Evolutionary conservation across 2,329 filamentous ascomycete genomes (phyloP).

Genomic region (Pseudogymnoascus sp.): DNA sequence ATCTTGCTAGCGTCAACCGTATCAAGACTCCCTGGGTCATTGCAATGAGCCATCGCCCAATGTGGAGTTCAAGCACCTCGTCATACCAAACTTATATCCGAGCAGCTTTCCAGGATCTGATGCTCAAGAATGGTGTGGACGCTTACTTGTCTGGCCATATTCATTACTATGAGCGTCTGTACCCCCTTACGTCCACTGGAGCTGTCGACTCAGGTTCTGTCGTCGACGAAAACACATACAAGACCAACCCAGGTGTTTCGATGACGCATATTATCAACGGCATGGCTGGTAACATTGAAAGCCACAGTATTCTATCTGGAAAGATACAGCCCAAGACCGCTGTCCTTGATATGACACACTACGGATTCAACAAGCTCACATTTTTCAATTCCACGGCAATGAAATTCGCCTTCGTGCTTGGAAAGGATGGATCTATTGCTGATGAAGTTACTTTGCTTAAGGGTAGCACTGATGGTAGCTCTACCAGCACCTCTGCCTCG

Average conservation of each 20-base stretch:
- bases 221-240: constrained; percentile 41
- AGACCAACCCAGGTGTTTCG: constrained; percentile 38
- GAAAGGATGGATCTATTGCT: constrained; percentile 32
- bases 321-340: constrained; percentile 36
- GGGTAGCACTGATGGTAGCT: not conserved
- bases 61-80: constrained; percentile 39
- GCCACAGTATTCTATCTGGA: constrained; percentile 35
- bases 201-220: constrained; percentile 36
- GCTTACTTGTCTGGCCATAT: constrained; percentile 40
- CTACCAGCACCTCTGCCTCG: not conserved
- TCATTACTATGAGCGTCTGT: constrained; percentile 41
- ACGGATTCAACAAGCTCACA: constrained; percentile 41
- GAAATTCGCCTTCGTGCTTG: constrained; percentile 40
- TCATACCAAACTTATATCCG: constrained; percentile 38
- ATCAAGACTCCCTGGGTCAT: constrained; percentile 26
- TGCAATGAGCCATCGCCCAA: constrained; percentile 40
- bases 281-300: constrained; percentile 46
- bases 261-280: constrained; percentile 45
- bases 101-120: constrained; percentile 37
- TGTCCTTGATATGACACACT: constrained; percentile 38
- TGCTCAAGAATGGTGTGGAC: constrained; percentile 40
- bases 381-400: constrained; percentile 34
- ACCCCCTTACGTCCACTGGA: constrained; percentile 31
- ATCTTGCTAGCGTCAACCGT: constrained; percentile 23
- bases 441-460: constrained; percentile 34